A percentile compares a stretch with the other conserved stretches of the same genome.
Evolutionary conservation across 1,139 yeast species (phyloP).

Genomic region (Magnusiomyces fungicola): DNA sequence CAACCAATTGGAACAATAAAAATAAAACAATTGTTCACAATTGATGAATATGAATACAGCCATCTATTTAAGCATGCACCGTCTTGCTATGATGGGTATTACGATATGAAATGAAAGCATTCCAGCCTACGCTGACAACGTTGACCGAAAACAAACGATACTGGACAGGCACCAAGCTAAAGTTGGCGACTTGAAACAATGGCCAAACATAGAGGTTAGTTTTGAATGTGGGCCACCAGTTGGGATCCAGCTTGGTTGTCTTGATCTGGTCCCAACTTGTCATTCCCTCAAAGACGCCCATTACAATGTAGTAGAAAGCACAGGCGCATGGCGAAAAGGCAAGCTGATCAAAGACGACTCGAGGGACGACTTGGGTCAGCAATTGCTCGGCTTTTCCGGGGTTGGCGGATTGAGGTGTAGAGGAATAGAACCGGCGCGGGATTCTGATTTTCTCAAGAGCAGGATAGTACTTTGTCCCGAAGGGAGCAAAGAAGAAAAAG

Average conservation of each 20-base stretch:
- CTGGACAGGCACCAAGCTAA: conserved; percentile 61
- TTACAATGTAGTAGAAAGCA: conserved; percentile 48
- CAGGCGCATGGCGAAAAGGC: conserved; percentile 57
- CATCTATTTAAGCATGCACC: no score
- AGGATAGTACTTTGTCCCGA: conserved; percentile 63
- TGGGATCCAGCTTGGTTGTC: conserved; percentile 19
- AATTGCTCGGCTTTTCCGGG: background rate
- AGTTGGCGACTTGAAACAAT: conserved; percentile 63
- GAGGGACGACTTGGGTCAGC: conserved; percentile 35
- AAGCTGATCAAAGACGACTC: conserved; percentile 67
- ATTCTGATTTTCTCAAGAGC: conserved; percentile 41
- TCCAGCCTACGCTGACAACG: conserved; percentile 74
- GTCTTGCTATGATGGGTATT: conserved; percentile 28
- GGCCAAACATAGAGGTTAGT: conserved; percentile 91
- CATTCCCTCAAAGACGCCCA: conserved; percentile 48
- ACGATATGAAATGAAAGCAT: conserved; percentile 59
- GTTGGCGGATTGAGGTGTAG: conserved; percentile 25
- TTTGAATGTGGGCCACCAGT: conserved; percentile 40
- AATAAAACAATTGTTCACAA: no score
- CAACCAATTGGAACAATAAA: no score
- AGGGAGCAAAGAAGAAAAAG: conserved; percentile 65
- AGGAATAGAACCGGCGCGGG: conserved; percentile 10
- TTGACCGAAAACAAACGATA: conserved; percentile 65
- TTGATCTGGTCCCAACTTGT: conserved; percentile 8
- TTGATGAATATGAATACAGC: no score